Base-by-base conservation (phyloP, 352 stramenopile genomes). In the Globisporangium emineosum region DNA sequence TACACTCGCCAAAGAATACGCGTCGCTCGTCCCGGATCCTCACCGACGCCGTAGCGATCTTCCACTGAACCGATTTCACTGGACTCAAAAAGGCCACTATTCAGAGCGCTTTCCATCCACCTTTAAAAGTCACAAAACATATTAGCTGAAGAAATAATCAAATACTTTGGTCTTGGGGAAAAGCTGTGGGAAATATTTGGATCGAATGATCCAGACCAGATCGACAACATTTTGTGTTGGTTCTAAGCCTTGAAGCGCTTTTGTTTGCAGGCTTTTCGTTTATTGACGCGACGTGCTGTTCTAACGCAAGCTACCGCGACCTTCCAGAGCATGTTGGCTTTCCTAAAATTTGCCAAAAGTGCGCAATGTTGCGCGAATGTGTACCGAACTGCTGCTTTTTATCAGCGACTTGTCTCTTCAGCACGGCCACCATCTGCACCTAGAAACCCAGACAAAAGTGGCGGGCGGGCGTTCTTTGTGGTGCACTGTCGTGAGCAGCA, bases 61-160 rank as follows among this genome's bases (percentile, higher is more conserved):
- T 54, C n/a, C 9, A 19, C 62, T 67, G 62, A 67, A 63, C 62
- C 54, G 62, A 63, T 67, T 63, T 62, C 62, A 67, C 54, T 67
- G 62, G 43, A 40, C 53, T 35, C 62, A 61, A 57, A 57, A 1
- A 5, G 8, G 30, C 52, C 33, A 35, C 40, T 67, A 57, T 67
- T 67, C 12, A 15, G 27, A 17, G 23, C 23, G n/a, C 8, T 23
- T 8, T 40, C 23, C 0, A 21, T 23, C 13, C 47, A 33, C 8
- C 17, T 54, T 15, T 9, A 52, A 52, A 52, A 29, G 4, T 40
- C 33, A 5, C 33, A 12, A 40, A 40, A 10, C 12, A 40, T 15
- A 15, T 40, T 40, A 40, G 25, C 9, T 54, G 10, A 29, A 54
- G 21, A 3, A 32, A 17, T 9, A 12, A 40, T 40, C 33, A 40